Conservation (phyloP, 345 rosid genomes). For the Ricinus communis region DNA sequence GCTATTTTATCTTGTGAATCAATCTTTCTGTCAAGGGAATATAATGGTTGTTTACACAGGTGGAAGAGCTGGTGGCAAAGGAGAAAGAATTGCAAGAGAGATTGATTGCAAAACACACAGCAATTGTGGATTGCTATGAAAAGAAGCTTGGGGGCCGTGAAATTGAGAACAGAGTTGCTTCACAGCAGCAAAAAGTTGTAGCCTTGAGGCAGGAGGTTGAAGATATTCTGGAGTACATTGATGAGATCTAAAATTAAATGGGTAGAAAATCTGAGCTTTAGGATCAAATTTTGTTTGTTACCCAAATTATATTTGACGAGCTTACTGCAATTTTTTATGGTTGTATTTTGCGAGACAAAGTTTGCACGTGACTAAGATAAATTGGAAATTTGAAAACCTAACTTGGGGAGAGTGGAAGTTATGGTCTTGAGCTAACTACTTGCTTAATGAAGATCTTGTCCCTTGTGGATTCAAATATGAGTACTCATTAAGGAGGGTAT, state of each 20-base stretch:
- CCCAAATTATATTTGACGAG: not conserved
- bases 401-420: not conserved
- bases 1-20: not conserved
- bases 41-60: slow-evolving; percentile 37
- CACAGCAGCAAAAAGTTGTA: slow-evolving; percentile 64
- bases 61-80: slow-evolving; percentile 76
- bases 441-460: too few species aligned
- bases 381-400: not conserved
- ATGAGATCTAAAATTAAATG: slow-evolving; percentile 50
- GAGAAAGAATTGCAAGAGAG: slow-evolving; percentile 88
- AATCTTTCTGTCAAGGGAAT: slow-evolving; percentile 1
- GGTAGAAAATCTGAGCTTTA: not conserved
- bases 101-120: slow-evolving; percentile 54
- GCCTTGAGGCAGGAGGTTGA: slow-evolving; percentile 82
- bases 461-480: too few species aligned
- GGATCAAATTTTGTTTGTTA: slow-evolving; percentile 9
- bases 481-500: too few species aligned
- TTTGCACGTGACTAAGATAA: not conserved
- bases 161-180: slow-evolving; percentile 68
- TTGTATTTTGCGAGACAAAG: not conserved
- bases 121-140: slow-evolving; percentile 70
- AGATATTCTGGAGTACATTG: slow-evolving; percentile 73
- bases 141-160: slow-evolving; percentile 68
- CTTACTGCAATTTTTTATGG: not conserved
- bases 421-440: too few species aligned